Conservation (phyloP, 2,329 filamentous ascomycete genomes). For the Alternaria sp. region DNA sequence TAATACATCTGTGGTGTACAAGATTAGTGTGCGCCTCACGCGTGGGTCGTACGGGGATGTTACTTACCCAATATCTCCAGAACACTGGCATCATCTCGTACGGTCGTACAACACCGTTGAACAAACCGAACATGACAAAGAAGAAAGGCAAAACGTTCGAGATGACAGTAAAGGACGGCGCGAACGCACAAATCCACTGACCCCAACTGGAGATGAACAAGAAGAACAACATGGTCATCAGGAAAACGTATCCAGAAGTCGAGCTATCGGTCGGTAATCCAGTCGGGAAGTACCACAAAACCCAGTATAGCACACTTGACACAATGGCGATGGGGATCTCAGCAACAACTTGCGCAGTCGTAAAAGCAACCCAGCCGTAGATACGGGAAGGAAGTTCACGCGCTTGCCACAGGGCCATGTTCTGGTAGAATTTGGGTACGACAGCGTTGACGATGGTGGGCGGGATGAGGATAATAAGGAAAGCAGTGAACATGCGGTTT, state of each 20-base stretch:
- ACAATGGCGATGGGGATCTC: conserved; percentile 77
- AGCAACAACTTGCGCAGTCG: conserved; percentile 69
- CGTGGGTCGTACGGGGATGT: background rate
- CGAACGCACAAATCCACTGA: conserved; percentile 85
- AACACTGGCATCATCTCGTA: conserved; percentile 72
- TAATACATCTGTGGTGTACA: background rate
- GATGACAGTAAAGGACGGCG: conserved; percentile 80
- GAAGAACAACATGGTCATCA: conserved; percentile 82
- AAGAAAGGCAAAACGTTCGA: conserved; percentile 78
- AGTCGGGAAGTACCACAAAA: conserved; percentile 79
- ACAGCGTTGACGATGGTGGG: conserved; percentile 77
- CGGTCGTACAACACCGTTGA: conserved; percentile 79
- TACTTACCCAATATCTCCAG: conserved; percentile 70
- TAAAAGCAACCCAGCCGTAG: conserved; percentile 79
- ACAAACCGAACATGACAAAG: conserved; percentile 78
- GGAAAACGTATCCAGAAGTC: conserved; percentile 76
- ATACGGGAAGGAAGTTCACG: conserved; percentile 77
- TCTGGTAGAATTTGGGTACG: conserved; percentile 79
- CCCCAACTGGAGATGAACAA: conserved; percentile 79
- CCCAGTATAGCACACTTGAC: conserved; percentile 71
- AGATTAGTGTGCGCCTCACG: background rate
- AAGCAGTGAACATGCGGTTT: conserved; percentile 78
- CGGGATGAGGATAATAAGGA: conserved; percentile 66
- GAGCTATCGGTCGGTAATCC: conserved; percentile 72
- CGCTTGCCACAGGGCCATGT: conserved; percentile 75